Evolutionary conservation across 352 stramenopile genomes (phyloP).

Genomic region (Thalassiosira ordinaria): DNA sequence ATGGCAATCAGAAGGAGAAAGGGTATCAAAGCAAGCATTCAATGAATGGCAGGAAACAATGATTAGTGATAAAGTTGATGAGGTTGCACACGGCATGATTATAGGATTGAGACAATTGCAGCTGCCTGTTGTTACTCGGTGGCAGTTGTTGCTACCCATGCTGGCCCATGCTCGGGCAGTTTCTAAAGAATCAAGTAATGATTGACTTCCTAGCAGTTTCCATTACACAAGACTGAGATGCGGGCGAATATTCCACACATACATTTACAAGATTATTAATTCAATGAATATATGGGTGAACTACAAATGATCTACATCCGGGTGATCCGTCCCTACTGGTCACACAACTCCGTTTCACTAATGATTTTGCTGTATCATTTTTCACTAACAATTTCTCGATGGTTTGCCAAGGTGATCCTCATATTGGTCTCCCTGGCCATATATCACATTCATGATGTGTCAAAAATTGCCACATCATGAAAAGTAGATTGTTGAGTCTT

Average conservation of each 20-base stretch:
- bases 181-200: background rate
- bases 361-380: background rate
- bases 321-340: background rate
- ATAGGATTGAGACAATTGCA: background rate
- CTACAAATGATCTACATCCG: background rate
- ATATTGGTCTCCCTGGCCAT: too few relatives aligned
- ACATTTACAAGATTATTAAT: background rate
- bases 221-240: background rate
- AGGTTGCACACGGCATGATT: background rate
- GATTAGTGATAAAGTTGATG: background rate
- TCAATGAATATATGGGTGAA: background rate
- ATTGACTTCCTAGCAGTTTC: background rate
- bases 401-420: too few relatives aligned
- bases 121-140: conserved; percentile 8
- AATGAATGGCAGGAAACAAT: background rate
- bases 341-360: background rate
- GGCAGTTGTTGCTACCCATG: background rate
- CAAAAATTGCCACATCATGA: too few relatives aligned
- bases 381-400: background rate
- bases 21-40: background rate
- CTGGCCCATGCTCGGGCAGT: background rate
- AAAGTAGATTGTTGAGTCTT: too few relatives aligned
- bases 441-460: too few relatives aligned
- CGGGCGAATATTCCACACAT: background rate
- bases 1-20: background rate